A percentile compares a stretch with the other conserved stretches of the same genome.
phyloP scores from a whole-genome alignment of 352 stramenopile genomes.

The Globisporangium lucens region DNA sequence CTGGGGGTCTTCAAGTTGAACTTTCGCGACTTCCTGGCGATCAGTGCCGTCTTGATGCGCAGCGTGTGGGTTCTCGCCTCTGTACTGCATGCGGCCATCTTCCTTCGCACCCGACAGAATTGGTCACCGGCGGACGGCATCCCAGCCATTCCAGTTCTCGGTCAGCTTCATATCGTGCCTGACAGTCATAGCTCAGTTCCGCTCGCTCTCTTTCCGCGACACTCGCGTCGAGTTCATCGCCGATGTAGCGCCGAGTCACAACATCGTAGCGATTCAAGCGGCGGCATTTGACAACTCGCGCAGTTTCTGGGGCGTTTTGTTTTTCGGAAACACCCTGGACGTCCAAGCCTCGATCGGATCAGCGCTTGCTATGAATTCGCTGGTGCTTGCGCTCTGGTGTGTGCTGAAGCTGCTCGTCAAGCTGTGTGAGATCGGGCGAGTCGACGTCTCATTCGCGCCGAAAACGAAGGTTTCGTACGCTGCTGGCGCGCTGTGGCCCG shows the following conservation, averaged over 20 bases:
- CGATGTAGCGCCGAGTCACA: background rate
- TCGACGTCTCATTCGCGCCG: conserved; percentile 7
- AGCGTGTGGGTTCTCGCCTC: conserved; percentile 20
- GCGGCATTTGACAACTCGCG: conserved; percentile 6
- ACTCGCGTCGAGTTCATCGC: conserved; percentile 8
- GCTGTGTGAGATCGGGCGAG: background rate
- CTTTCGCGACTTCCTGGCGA: conserved; percentile 7
- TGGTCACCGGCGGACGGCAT: conserved; percentile 21
- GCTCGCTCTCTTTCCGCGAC: conserved; percentile 12
- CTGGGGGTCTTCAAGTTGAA: conserved; percentile 13
- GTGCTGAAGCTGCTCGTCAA: background rate
- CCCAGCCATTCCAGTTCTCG: conserved; percentile 16
- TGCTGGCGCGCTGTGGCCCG: conserved; percentile 14
- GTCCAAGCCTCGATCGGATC: background rate
- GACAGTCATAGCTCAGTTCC: conserved; percentile 15
- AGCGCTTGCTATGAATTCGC: background rate
- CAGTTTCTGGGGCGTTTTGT: background rate
- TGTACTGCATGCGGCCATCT: conserved; percentile 14
- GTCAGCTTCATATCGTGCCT: conserved; percentile 21
- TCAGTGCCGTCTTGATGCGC: conserved; percentile 14
- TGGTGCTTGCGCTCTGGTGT: conserved; percentile 2
- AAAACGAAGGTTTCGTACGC: conserved; percentile 14
- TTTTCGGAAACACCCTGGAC: conserved; percentile 9
- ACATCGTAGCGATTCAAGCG: background rate
- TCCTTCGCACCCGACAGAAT: conserved; percentile 2